Percentiles rank a stretch among this genome's conserved stretches.
Conservation (phyloP, 148 eudicot species). For the Cornus controversa region DNA sequence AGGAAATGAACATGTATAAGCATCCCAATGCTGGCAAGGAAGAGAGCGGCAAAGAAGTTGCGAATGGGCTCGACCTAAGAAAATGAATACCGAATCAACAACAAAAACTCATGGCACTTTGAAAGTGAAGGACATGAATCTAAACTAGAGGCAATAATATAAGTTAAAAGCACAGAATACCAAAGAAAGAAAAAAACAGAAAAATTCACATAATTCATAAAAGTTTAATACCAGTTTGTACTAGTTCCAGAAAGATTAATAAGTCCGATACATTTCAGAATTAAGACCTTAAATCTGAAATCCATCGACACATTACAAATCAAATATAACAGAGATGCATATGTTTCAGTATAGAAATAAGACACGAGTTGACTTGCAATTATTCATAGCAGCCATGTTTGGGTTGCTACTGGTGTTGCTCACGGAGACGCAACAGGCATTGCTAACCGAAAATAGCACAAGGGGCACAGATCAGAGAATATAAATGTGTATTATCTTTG, state of each 20-base stretch:
- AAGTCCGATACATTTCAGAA: too few relatives aligned
- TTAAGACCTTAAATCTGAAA: too few relatives aligned
- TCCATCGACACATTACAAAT: not conserved
- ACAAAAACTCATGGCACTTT: not conserved
- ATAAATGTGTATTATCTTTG: not conserved
- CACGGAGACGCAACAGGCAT: not conserved
- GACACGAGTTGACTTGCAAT: not conserved
- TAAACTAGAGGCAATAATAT: too few relatives aligned
- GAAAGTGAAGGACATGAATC: not conserved
- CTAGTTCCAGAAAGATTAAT: not conserved
- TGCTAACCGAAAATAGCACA: not conserved
- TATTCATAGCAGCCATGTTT: not conserved
- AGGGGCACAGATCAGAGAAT: too few relatives aligned
- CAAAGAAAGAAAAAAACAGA: not conserved
- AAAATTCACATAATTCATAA: not conserved
- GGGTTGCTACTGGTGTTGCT: not conserved
- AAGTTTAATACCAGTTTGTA: not conserved
- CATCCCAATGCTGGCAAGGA: conserved; percentile 99
- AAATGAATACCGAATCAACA: not conserved
- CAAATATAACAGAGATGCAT: not conserved
- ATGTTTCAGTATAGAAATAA: not conserved
- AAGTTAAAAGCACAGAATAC: too few relatives aligned
- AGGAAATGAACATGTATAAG: conserved; percentile 97
- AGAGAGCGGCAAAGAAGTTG: conserved; percentile 98
- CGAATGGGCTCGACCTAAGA: conserved; percentile 95